Conservation (phyloP, 805 yeast genomes). For the Candida michaelii region DNA sequence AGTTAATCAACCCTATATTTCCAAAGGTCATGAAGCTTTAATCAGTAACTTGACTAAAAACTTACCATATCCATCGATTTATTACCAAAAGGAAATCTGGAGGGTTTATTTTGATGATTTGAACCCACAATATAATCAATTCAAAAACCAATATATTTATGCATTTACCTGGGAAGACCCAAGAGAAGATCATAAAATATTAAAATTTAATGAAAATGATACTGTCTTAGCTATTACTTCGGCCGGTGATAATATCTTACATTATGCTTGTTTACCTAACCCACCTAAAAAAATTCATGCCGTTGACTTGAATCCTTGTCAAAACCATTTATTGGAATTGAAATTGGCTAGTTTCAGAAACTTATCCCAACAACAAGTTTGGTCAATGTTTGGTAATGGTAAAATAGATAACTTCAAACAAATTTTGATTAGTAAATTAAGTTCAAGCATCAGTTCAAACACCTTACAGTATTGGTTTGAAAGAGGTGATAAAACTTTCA, state of each 20-base stretch:
- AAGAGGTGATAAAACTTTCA: conserved; percentile 60
- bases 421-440: conserved; percentile 50
- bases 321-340: conserved; percentile 76
- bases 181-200: conserved; percentile 68
- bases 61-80: conserved; percentile 76
- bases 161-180: conserved; percentile 95
- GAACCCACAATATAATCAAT: conserved; percentile 65
- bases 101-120: conserved; percentile 77
- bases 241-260: conserved; percentile 79
- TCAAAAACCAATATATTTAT: conserved; percentile 76
- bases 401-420: conserved; percentile 49
- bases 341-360: conserved; percentile 70
- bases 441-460: conserved; percentile 73
- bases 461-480: conserved; percentile 80
- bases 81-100: conserved; percentile 76
- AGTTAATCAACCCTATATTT: conserved; percentile 26
- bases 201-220: conserved; percentile 60
- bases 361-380: conserved; percentile 56
- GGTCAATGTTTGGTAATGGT: conserved; percentile 80
- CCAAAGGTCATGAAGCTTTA: conserved; percentile 81
- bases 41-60: conserved; percentile 57
- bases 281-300: conserved; percentile 81
- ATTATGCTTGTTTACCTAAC: conserved; percentile 68
- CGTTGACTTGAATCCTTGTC: conserved; percentile 81
- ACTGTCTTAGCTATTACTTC: conserved; percentile 81